These are phyloP conservation scores for Rhodomyrtus psidioides DNA, from an alignment of 441 rosid species.

Conservation along the genomic window DNA sequence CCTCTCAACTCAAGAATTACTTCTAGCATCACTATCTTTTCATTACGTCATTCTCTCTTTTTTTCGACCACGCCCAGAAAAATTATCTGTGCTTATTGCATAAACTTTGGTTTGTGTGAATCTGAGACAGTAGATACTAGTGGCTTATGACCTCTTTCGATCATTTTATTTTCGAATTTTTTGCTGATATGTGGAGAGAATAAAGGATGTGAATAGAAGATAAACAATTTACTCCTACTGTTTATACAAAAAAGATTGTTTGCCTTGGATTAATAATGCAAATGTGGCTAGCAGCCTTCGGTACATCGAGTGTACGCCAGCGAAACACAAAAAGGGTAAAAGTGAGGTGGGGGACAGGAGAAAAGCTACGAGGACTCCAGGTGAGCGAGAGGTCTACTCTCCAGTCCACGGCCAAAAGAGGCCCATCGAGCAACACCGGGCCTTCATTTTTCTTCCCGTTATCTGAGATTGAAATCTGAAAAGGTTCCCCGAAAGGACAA, in stretches of 20 bases:
- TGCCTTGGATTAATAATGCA: not conserved
- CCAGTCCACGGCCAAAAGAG: no score
- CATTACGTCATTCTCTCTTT: no score
- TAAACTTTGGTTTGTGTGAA: not conserved
- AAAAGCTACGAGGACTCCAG: no score
- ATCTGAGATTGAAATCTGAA: not conserved
- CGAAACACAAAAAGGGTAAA: not conserved
- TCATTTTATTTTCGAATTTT: not conserved
- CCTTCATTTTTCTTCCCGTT: not conserved
- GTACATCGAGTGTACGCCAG: no score
- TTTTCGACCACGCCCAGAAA: no score
- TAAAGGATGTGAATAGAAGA: not conserved
- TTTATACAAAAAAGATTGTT: not conserved
- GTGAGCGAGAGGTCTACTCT: not conserved
- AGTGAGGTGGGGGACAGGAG: not conserved
- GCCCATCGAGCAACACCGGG: not conserved
- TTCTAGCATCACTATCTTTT: no score
- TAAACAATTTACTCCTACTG: not conserved
- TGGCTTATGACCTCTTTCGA: not conserved
- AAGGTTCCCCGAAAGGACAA: not conserved
- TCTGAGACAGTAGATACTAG: not conserved
- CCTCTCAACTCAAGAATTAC: no score
- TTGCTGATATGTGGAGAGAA: no score
- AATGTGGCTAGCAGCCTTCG: no score
- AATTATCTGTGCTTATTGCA: not conserved